Base-by-base conservation (phyloP, 768 basidiomycete genomes). In the Mycena polygramma region DNA sequence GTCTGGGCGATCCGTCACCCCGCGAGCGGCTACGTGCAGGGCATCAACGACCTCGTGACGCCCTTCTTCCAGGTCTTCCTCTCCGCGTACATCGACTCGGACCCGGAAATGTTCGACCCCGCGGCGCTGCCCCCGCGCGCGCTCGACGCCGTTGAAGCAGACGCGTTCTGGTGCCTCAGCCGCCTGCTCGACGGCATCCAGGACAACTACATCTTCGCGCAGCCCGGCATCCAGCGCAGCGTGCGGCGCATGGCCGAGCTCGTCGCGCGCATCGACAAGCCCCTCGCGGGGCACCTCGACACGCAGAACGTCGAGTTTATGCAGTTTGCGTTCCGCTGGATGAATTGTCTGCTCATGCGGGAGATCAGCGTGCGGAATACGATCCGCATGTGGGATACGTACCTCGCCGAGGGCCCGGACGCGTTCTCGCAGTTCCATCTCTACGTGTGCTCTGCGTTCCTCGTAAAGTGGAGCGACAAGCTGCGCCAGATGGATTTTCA, bases 281-380 rank as follows among this genome's bases (percentile, higher is more conserved):
- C 96, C 2, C 87, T 99, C n/a, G 87, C 92, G 7, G 83, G 89
- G 9, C 98, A 99, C 81, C 87, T 99, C 60, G 92, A 92, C 71
- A 83, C 91, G 14, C 93, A 99, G 81, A 94, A 94, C 75, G 96
- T 99, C 74, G 97, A 99, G 83, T 99, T 98, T 78, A 98, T 99
- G 92, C 98, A 99, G 79, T 99, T 99, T 76, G 97, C 98, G 46
- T 99, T 99, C 82, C 89, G 98, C 60, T 99, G 98, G 98, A 98
- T 99, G 96, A 99, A 99, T 77, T 98, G 98, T 78, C 82, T 99
- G 59, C 86, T 99, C 68, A 98, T 99, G 97, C 88, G 98, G 66
- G 98, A 99, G 83, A 94, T 99, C 73, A 97, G 93, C 74, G 96
- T 99, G 57, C 90, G 92, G 75, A 97, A 98, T 79, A 99, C 97